phyloP scores from a whole-genome alignment of 2,329 filamentous ascomycete species.

The Incumbomyces lentus region DNA sequence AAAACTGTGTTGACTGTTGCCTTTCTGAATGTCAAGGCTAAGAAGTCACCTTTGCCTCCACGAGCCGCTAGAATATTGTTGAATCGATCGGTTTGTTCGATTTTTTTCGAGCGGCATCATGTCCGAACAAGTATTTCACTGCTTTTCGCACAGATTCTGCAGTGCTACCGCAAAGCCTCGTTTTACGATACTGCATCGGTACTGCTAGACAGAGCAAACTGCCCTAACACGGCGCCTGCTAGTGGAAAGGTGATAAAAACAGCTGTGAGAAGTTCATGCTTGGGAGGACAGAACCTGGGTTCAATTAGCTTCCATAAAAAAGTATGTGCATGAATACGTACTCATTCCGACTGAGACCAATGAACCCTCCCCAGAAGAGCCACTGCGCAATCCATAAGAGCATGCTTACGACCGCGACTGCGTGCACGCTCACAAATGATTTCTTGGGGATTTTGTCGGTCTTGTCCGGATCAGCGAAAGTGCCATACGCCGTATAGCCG shows the following conservation, averaged over 20 bases:
- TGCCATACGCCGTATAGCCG: conserved; percentile 7
- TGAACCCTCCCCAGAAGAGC: conserved; percentile 24
- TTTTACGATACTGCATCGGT: conserved; percentile 40
- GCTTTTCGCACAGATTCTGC: conserved; percentile 30
- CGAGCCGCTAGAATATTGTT: conserved; percentile 43
- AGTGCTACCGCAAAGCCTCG: conserved; percentile 41
- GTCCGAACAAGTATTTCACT: conserved; percentile 29
- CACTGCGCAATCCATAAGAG: conserved; percentile 23
- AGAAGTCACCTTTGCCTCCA: conserved; percentile 31
- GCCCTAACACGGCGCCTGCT: conserved; percentile 28
- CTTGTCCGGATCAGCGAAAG: conserved; percentile 5
- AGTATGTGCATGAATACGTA: conserved; percentile 16
- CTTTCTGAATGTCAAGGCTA: conserved; percentile 20
- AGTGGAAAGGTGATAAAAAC: conserved; percentile 19
- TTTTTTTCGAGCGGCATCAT: conserved; percentile 31
- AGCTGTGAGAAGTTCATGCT: conserved; percentile 19
- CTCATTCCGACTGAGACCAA: conserved; percentile 20
- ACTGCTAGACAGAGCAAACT: conserved; percentile 40
- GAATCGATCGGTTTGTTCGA: conserved; percentile 37
- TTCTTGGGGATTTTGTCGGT: conserved; percentile 3
- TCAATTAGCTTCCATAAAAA: conserved; percentile 13
- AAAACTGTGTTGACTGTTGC: conserved; percentile 32
- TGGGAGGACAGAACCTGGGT: conserved; percentile 24
- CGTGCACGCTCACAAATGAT: conserved; percentile 11
- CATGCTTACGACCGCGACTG: conserved; percentile 14